Conservation (phyloP, 2,329 filamentous ascomycete species). For the Neobulgaria alba region DNA sequence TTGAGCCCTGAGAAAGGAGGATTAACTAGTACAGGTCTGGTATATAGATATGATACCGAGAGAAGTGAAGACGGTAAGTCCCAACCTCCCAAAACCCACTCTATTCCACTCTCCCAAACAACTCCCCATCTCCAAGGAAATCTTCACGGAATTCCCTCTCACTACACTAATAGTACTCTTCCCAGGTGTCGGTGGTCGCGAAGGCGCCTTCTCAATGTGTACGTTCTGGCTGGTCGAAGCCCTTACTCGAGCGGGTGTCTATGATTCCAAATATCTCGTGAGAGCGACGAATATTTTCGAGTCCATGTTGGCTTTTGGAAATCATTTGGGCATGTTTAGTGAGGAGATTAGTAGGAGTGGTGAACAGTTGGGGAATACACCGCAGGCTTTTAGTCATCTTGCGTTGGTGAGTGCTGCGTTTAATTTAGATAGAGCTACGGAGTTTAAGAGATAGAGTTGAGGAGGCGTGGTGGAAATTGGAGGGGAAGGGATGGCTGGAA, state of each 20-base stretch:
- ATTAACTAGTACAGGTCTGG: conserved; percentile 64
- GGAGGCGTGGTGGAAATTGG: too few species aligned
- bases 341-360: conserved; percentile 69
- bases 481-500: too few species aligned
- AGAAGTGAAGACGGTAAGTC: conserved; percentile 56
- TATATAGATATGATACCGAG: conserved; percentile 66
- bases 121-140: not conserved
- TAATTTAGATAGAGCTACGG: conserved; percentile 53
- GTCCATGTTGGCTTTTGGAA: conserved; percentile 68
- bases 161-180: conserved; percentile 10
- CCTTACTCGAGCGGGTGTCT: conserved; percentile 57
- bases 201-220: conserved; percentile 74
- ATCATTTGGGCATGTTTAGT: conserved; percentile 70
- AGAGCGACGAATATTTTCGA: conserved; percentile 63
- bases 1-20: conserved; percentile 66
- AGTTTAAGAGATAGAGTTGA: conserved; percentile 5
- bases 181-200: conserved; percentile 62
- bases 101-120: not conserved
- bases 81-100: not conserved
- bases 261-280: conserved; percentile 55
- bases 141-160: too few species aligned
- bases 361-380: conserved; percentile 72
- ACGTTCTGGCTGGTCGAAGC: conserved; percentile 79
- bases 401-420: conserved; percentile 70
- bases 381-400: conserved; percentile 70